Evolutionary conservation across 495 filamentous ascomycete genomes (phyloP), one percentile per base, ranked within the genome.

Genomic region (Xylaria telfairii): DNA sequence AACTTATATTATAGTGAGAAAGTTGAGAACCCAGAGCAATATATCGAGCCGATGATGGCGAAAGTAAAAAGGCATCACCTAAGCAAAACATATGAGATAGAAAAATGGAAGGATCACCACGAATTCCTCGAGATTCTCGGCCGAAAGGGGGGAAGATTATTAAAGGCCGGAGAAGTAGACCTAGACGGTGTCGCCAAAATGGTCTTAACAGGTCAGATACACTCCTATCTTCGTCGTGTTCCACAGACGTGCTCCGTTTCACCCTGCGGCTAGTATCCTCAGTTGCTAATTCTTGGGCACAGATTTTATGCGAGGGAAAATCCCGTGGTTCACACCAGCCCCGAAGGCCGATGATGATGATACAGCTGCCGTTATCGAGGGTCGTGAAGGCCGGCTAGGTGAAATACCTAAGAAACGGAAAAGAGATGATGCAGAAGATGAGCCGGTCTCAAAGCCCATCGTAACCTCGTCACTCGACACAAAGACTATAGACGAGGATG

Each of bases 131-230:
- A 97, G 70, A 81, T 93, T 19, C 86, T 98, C 32, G 95, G 94
- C 2, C 87, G 94, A 70, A 98, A 98, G 79, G 89, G 92, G 66
- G 96, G 96, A 10, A 85, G 93, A 62, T 83, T 99, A 41, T 83
- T 97, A 37, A 93, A 92, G 76, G 95, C 92, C 69, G 96, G 96
- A 12, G 96, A 98, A 80, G 91, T 94, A 17, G 96, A 98, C 80
- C 80, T 97, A 67, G 94, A 97, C 76, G 93, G 93, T 73, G 94
- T 97, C 49, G 95, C 95, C 19, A 97, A 97, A 81, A 96, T 96
- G 89, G 91, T 96, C 0, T 81, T 97, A 71, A 95, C 95, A 39
- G 67, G 67, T 68, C n/a, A 51, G 56, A 26, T 44, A 19, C n/a
- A 17, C 63, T 32, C 34, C 5, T 15, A 8, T 13, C n/a, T 41